Base-by-base conservation (phyloP, 2,329 filamentous ascomycete species). In the Cryphonectria nitschkei region DNA sequence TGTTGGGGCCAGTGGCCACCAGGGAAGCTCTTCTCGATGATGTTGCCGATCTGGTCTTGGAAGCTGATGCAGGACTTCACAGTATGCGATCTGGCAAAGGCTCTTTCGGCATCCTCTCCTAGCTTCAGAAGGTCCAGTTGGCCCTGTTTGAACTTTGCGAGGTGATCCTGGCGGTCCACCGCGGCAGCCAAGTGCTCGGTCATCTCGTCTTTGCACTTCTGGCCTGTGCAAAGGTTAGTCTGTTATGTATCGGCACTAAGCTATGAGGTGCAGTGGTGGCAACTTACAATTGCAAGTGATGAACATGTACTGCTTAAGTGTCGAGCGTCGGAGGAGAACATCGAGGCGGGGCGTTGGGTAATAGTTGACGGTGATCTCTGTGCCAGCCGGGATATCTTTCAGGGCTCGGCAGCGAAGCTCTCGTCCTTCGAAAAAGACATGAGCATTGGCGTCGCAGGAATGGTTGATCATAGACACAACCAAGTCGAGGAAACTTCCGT, bases 301-400 rank as follows among this genome's bases (percentile, higher is more conserved):
- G 66, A 75, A 77, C 58, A 78, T 75, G 41, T 73, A 70, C 9
- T 69, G 64, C 50, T 75, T 70, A 16, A 81, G 71, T 5, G 72
- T 37, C 8, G 71, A 67, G 32, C 72, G 74, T 0, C 79, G 75
- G 9, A 67, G 61, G 11, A 75, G 60, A 0, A 79, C 74, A 34
- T 76, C 75, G 29, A 76, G 66, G 4, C 73, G 75, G 5, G 75
- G 73, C 52, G 78, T 77, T 19, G 67, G 56, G 6, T 74, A 68
- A 66, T 81, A 81, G 62, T 75, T 77, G 11, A 81, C 75, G 13
- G 77, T 80, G 41, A 82, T 75, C 70, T 82, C 81, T 13, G 79
- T 77, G 14, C 79, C 79, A 0, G 77, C 75, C 0, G 68, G n/a
- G 56, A 82, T 78, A 14, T 73, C 69, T 39, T 68, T 76, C 9